Evolutionary conservation across 371 early-diverging fungal species (phyloP), one percentile per base, ranked within the genome.

Genomic region (Mortierella sp.): DNA sequence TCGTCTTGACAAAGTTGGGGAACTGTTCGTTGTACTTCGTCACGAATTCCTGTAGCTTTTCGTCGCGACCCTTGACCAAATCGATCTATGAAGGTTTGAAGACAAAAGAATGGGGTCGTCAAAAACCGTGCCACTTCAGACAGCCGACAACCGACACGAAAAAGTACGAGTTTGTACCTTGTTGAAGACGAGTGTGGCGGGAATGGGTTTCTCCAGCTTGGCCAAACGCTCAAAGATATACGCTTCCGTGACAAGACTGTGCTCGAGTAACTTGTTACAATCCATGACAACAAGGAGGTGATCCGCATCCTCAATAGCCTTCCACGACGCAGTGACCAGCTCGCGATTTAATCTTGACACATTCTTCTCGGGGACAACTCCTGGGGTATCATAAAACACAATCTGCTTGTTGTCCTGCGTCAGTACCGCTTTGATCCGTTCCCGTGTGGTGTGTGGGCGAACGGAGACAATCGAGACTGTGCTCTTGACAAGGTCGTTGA

Each of bases 401-500:
- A 82, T 50, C 65, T 85, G 86, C 72, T 89, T 88, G 78, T 92
- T 89, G 5, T 88, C 89, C 34, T 91, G 88, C 1, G 95, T 91
- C 52, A 91, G 52, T 0, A 93, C 89, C 5, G 92, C 95, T 38
- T 73, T 79, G 77, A 88, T 84, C 57, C 94, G 90, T 31, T 92
- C 92, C 44, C 96, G 88, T 11, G 96, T 96, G 3, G 96, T 96
- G 81, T 96, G 96, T 47, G 96, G 92, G 74, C 92, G 92, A 38
- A 92, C 84, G 0, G 96, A 94, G 19, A 95, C 96, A 9, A 95
- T 91, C 19, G 95, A 93, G 21, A 95, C 90, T 9, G 89, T 83
- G 54, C 89, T 89, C 42, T 90, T 92, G 42, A 94, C 89, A 34
- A 96, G 85, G n/a, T 89, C 83, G 83, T 96, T 96, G 14, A 96